Percentiles rank a stretch among this genome's conserved stretches.
Conservation (phyloP, 345 rosid genomes). For the Citrus unshiu region DNA sequence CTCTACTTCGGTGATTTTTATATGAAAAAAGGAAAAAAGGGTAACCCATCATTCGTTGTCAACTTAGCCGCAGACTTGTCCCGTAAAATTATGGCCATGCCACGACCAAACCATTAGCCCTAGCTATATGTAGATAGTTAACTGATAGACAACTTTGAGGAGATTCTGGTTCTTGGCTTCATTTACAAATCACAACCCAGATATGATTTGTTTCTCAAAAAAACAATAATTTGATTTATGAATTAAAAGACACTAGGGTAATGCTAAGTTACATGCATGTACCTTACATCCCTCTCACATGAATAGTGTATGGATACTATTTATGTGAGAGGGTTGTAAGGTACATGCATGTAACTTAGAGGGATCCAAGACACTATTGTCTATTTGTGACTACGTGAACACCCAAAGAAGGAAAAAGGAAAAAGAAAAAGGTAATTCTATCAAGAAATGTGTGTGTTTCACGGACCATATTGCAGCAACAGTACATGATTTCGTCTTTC, state of each 20-base stretch:
- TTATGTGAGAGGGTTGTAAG: too few species aligned
- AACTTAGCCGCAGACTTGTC: constrained; percentile 10
- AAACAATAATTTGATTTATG: too few species aligned
- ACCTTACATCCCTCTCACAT: too few species aligned
- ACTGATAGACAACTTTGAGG: background rate
- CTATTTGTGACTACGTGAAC: too few species aligned
- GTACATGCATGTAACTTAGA: too few species aligned
- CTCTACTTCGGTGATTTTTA: background rate
- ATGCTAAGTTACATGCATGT: too few species aligned
- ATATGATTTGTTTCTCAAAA: background rate
- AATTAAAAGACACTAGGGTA: too few species aligned
- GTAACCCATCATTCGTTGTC: constrained; percentile 19
- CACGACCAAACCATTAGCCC: background rate
- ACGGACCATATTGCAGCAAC: background rate
- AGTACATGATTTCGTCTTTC: background rate
- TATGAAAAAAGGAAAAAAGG: background rate
- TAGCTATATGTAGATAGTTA: background rate
- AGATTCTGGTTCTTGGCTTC: background rate
- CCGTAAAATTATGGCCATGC: background rate
- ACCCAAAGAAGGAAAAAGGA: too few species aligned
- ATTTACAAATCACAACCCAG: background rate
- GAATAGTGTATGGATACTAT: too few species aligned
- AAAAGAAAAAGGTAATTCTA: too few species aligned
- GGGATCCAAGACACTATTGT: too few species aligned
- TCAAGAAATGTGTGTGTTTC: too few species aligned